Evolutionary conservation across 176 grass and related monocot genomes (phyloP).

Genomic region (Bonia amplexicaulis): DNA sequence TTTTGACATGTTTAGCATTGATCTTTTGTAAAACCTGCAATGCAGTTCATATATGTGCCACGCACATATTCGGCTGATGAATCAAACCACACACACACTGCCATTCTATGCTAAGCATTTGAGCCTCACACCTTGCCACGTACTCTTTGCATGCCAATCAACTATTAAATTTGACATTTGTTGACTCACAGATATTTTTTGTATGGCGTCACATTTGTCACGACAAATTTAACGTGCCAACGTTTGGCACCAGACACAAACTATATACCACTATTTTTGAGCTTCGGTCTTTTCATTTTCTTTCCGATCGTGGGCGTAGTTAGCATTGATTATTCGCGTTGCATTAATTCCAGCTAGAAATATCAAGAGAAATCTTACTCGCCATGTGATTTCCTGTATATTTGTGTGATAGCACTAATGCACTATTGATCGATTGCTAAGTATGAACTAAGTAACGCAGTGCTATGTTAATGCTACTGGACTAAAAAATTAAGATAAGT

Average conservation of each 20-base stretch:
- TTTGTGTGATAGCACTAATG: not conserved
- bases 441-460: not conserved
- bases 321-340: not conserved
- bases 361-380: not conserved
- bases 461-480: not conserved
- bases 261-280: not conserved
- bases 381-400: not conserved
- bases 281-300: not conserved
- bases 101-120: not conserved
- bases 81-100: not conserved
- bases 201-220: not conserved
- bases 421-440: not conserved
- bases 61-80: not conserved
- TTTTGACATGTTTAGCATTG: not conserved
- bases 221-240: not conserved
- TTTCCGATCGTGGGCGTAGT: not conserved
- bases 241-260: not conserved
- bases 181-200: not conserved
- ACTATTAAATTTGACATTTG: not conserved
- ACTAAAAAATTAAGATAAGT: not conserved
- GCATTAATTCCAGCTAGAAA: not conserved
- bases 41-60: not conserved
- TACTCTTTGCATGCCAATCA: not conserved
- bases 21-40: not conserved
- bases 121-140: not conserved